Conservation (phyloP, 306 rosid genomes). For the Mimosa bimucronata region DNA sequence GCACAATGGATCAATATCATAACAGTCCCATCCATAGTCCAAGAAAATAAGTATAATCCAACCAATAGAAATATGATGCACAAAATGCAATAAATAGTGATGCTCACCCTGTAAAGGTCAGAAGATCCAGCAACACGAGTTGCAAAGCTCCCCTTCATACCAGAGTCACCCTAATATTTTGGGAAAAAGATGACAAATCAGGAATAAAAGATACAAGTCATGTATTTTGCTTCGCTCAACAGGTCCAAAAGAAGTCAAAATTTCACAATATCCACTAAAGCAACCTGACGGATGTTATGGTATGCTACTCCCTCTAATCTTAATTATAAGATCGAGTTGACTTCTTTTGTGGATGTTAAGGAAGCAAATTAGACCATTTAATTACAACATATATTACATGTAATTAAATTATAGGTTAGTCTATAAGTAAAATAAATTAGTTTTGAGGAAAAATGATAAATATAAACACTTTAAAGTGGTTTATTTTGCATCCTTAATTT, state of each 20-base stretch:
- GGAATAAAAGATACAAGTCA: constrained; percentile 30
- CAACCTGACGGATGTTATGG: neutral
- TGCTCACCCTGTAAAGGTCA: constrained; percentile 85
- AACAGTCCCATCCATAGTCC: neutral
- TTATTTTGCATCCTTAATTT: too few relatives aligned
- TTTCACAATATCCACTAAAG: neutral
- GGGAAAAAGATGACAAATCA: constrained; percentile 16
- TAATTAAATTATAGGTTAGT: too few relatives aligned
- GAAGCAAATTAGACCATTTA: too few relatives aligned
- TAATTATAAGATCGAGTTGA: too few relatives aligned
- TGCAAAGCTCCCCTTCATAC: constrained; percentile 91
- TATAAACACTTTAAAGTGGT: too few relatives aligned
- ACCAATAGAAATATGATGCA: constrained; percentile 18
- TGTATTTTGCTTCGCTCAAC: neutral
- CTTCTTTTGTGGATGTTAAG: too few relatives aligned
- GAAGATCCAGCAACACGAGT: constrained; percentile 95
- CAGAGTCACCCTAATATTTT: constrained; percentile 67
- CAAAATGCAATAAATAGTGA: constrained; percentile 16
- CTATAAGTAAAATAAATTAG: too few relatives aligned
- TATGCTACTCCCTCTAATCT: too few relatives aligned
- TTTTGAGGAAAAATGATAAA: too few relatives aligned
- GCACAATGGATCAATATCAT: constrained; percentile 22
- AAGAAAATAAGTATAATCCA: neutral
- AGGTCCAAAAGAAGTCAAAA: neutral
- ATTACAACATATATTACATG: too few relatives aligned